These are phyloP conservation scores for Globisporangium nodosum DNA, from an alignment of 352 stramenopile species.

Conservation along the genomic window DNA sequence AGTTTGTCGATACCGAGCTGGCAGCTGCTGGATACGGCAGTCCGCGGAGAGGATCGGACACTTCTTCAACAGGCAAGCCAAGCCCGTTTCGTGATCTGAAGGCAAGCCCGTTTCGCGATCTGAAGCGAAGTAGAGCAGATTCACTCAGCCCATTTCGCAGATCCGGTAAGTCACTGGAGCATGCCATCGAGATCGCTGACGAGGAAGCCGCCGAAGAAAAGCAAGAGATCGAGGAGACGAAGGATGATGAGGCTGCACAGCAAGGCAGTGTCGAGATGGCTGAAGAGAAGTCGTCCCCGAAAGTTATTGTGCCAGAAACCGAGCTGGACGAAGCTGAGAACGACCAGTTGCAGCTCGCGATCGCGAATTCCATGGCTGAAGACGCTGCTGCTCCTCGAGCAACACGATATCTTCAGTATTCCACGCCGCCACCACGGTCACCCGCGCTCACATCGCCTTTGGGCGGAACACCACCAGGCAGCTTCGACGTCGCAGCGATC, in stretches of 20 bases:
- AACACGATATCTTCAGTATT: conserved; percentile 51
- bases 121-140: background rate
- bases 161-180: background rate
- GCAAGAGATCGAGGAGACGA: background rate
- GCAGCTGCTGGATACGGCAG: conserved; percentile 3
- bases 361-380: conserved; percentile 29
- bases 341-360: conserved; percentile 23
- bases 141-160: background rate
- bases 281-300: background rate
- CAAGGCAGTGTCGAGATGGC: background rate
- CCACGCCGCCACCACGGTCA: conserved; percentile 5
- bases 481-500: conserved; percentile 30
- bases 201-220: conserved; percentile 1
- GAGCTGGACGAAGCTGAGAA: conserved; percentile 11
- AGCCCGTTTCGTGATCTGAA: background rate
- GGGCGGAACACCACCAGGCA: too few relatives aligned
- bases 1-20: conserved; percentile 9
- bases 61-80: background rate
- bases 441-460: background rate
- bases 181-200: conserved; percentile 7
- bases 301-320: background rate
- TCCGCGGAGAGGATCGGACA: background rate
- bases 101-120: background rate
- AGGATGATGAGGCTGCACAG: background rate
- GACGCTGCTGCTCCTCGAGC: conserved; percentile 15